Percentiles rank a stretch among this genome's conserved stretches.
These are phyloP conservation scores for Daldinia bambusicola DNA, from an alignment of 495 filamentous ascomycete species.

Conservation along the genomic window DNA sequence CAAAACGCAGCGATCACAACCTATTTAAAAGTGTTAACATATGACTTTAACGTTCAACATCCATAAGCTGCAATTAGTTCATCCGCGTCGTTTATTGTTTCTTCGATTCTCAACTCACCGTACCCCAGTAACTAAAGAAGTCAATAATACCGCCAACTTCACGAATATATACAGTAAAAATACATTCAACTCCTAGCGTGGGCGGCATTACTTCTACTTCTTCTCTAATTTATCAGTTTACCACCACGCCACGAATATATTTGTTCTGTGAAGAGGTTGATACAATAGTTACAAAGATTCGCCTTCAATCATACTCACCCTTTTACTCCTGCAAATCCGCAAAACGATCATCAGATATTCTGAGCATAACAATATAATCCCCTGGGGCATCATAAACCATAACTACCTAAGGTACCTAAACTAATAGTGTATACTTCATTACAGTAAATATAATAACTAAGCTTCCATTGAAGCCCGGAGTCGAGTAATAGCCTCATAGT, in stretches of 20 bases:
- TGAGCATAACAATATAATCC: neutral
- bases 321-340: neutral
- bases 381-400: neutral
- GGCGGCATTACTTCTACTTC: neutral
- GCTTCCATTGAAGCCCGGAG: neutral
- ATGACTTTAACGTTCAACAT: no score
- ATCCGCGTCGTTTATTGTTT: no score
- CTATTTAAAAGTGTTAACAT: no score
- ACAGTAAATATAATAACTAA: neutral
- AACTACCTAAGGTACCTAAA: neutral
- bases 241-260: neutral
- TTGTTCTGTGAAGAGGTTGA: neutral
- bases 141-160: neutral
- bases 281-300: neutral
- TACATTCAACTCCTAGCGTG: neutral
- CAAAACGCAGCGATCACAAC: no score
- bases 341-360: neutral
- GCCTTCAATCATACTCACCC: neutral
- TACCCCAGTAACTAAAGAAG: neutral
- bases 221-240: no score
- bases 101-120: neutral
- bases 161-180: neutral
- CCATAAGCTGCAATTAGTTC: no score
- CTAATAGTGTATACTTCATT: neutral
- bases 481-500: neutral